phyloP scores from a whole-genome alignment of 768 basidiomycete species.

The Ramaria sp. region DNA sequence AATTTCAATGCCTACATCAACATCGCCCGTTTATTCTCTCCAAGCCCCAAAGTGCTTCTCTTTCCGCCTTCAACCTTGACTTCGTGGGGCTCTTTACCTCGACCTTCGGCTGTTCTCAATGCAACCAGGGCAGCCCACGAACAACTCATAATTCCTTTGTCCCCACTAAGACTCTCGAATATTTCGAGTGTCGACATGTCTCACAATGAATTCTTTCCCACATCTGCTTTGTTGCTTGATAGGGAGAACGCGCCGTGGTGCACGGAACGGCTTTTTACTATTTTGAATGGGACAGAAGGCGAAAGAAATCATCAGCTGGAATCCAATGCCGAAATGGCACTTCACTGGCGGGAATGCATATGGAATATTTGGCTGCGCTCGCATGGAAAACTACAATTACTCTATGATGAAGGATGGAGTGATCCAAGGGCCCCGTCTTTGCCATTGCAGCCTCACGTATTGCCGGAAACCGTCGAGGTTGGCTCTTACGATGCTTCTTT shows the following conservation, averaged over 20 bases:
- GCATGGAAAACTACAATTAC: neutral
- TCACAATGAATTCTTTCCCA: neutral
- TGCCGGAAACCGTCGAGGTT: neutral
- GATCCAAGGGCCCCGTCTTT: neutral
- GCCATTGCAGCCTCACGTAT: neutral
- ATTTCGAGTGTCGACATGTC: neutral
- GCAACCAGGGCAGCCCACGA: neutral
- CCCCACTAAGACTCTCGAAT: neutral
- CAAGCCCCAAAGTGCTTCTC: neutral
- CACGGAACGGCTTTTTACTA: neutral
- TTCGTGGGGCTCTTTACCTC: neutral
- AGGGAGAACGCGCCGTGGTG: neutral
- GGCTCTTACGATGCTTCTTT: neutral
- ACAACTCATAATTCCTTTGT: neutral
- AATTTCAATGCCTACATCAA: constrained; percentile 1
- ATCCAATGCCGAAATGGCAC: neutral
- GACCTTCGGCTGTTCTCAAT: neutral
- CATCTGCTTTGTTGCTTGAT: neutral
- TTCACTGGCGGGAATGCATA: neutral
- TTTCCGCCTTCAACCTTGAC: neutral
- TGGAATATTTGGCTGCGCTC: neutral
- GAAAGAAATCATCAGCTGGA: neutral
- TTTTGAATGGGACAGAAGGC: neutral
- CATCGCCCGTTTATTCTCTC: neutral
- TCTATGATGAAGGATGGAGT: neutral